Evolutionary conservation across 306 rosid genomes (phyloP).

Genomic region (Quercus bicolor): DNA sequence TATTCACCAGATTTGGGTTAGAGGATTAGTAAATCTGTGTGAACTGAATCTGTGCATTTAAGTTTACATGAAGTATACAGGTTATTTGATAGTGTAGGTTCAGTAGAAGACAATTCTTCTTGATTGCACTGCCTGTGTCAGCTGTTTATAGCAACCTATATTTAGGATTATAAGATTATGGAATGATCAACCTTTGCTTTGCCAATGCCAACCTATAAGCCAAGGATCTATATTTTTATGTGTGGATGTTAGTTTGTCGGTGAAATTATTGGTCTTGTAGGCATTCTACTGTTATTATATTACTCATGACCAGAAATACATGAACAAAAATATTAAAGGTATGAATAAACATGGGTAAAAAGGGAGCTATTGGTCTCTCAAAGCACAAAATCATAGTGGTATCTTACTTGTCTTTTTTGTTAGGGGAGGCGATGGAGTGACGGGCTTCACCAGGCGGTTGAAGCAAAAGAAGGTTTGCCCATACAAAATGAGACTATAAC

Average conservation of each 20-base stretch:
- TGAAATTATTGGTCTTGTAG: neutral
- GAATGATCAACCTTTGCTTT: neutral
- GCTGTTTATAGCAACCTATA: slow-evolving; percentile 2
- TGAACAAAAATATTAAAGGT: neutral
- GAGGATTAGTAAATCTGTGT: neutral
- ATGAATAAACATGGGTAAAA: slow-evolving; percentile 2
- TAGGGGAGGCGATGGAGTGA: slow-evolving; percentile 99
- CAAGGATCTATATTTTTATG: neutral
- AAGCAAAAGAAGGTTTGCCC: slow-evolving; percentile 96
- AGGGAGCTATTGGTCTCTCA: slow-evolving; percentile 19
- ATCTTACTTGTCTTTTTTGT: slow-evolving; percentile 20
- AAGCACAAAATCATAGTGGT: neutral
- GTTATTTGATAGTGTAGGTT: neutral
- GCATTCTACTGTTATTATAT: neutral
- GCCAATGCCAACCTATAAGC: neutral
- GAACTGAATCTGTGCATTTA: neutral
- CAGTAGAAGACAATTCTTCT: neutral
- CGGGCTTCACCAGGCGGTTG: slow-evolving; percentile 99
- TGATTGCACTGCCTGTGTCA: neutral
- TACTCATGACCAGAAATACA: neutral
- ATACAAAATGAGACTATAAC: slow-evolving; percentile 97
- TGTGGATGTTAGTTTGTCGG: neutral
- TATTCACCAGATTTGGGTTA: slow-evolving; percentile 6
- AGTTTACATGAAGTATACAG: neutral
- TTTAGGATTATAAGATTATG: neutral